Evolutionary conservation across 805 yeast genomes (phyloP), one percentile per base, ranked within the genome.

Genomic region (Cyberlindnera lachancei): DNA sequence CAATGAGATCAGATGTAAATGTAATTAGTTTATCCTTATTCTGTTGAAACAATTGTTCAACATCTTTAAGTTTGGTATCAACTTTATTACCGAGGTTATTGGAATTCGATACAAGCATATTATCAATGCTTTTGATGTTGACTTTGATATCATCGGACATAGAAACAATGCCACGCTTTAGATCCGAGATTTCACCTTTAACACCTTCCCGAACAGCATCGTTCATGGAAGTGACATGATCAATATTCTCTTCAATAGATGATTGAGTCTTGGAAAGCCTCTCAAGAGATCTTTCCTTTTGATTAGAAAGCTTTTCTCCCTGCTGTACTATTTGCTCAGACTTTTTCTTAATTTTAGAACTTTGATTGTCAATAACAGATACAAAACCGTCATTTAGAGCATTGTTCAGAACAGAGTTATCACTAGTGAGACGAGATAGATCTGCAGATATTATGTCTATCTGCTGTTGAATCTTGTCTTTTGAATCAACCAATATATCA

Each of bases 201-300:
- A 56, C 41, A 7, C 38, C 41, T 1, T 44, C 32, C 3, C 34
- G 30, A 3, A 53, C 32, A 7, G 40, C 29, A 7, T 25, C 10
- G 26, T 48, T 43, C 3, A 44, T 22, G 1, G 30, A 17, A 5
- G 44, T 45, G 19, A 48, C 37, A 6, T 34, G 31, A 8, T 37
- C 45, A 7, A 54, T 41, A 6, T 38, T 25, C 1, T 8, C 9
- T 7, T 30, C 18, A 15, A 41, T 34, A 0, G 20, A 10, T 2
- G 23, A 12, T 3, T 29, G 22, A 5, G 34, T 18, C 5, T 25
- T 23, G 4, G 29, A 13, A 5, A 45, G 27, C 6, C 24, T 29
- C 3, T 23, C 14, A n/a, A 44, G 25, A 8, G 45, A 31, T 5
- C 15, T 14, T 5, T 34, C 38, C 12, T 44, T 37, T 15, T 31